These are phyloP conservation scores for Melanogaster broomeanus DNA, from an alignment of 768 basidiomycete species.

Conservation along the genomic window DNA sequence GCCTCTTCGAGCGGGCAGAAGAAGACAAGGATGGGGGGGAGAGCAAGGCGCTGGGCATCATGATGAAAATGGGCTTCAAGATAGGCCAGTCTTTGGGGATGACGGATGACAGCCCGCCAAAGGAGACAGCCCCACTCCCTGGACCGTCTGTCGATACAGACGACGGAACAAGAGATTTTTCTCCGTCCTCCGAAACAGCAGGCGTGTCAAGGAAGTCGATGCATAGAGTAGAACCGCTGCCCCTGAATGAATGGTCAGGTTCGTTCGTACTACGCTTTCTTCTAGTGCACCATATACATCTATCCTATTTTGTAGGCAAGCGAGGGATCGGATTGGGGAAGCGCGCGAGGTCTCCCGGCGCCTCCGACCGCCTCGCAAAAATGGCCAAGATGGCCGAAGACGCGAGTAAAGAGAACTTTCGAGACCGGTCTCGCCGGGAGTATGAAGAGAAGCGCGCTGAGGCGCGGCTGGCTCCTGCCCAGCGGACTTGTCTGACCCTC, in stretches of 20 bases:
- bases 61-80: constrained; percentile 95
- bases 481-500: constrained; percentile 70
- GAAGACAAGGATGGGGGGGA: constrained; percentile 50
- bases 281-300: neutral
- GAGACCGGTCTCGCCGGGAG: constrained; percentile 69
- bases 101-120: constrained; percentile 18
- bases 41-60: constrained; percentile 84
- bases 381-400: constrained; percentile 65
- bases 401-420: constrained; percentile 56
- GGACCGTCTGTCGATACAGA: neutral
- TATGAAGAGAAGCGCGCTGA: constrained; percentile 79
- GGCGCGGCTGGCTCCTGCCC: constrained; percentile 66
- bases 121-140: constrained; percentile 3
- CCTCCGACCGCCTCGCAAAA: constrained; percentile 67
- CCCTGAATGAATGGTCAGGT: constrained; percentile 85
- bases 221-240: constrained; percentile 69
- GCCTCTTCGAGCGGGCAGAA: constrained; percentile 75
- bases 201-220: constrained; percentile 7
- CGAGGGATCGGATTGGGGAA: constrained; percentile 75
- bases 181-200: constrained; percentile 3
- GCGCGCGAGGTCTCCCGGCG: constrained; percentile 64
- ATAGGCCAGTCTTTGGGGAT: constrained; percentile 77
- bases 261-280: constrained; percentile 22
- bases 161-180: neutral
- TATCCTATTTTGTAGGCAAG: constrained; percentile 54